Conservation (phyloP, 1,284 basidiomycete genomes). For the Tausonia pullulans region DNA sequence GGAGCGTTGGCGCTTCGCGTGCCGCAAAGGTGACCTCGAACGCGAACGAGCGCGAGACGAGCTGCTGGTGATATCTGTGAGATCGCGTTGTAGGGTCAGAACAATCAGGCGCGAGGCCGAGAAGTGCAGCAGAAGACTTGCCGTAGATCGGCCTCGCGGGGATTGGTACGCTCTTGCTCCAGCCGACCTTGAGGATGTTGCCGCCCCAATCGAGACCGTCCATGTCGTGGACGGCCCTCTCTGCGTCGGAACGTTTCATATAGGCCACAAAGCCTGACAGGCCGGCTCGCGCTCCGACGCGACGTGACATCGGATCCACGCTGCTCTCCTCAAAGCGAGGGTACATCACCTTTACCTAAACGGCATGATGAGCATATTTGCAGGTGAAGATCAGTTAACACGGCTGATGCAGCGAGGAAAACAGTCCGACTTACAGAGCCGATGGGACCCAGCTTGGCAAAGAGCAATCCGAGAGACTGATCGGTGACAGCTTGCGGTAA, state of each 20-base stretch:
- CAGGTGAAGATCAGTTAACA: too few species aligned
- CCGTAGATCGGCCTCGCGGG: constrained; percentile 69
- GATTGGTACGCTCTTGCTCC: constrained; percentile 89
- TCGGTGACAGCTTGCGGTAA: constrained; percentile 76
- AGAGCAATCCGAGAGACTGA: constrained; percentile 70
- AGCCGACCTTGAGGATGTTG: constrained; percentile 68
- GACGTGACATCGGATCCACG: constrained; percentile 38
- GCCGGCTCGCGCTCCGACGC: constrained; percentile 56
- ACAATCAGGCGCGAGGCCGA: too few species aligned
- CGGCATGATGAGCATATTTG: too few species aligned
- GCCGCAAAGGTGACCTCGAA: background rate
- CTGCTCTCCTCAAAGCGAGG: constrained; percentile 54
- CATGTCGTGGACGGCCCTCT: constrained; percentile 68
- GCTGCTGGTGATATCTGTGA: background rate
- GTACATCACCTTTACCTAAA: constrained; percentile 96
- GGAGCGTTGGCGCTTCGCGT: background rate
- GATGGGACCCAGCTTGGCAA: constrained; percentile 48
- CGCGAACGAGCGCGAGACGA: background rate
- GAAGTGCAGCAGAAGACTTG: constrained; percentile 35
- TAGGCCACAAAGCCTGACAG: constrained; percentile 91
- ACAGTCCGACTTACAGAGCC: constrained; percentile 33
- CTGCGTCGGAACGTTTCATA: constrained; percentile 85
- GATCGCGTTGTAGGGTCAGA: background rate
- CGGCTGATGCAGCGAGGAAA: constrained; percentile 33
- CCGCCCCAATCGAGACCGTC: constrained; percentile 92